phyloP scores from a whole-genome alignment of 225 moss, liverwort and hornwort species.

The Sphagnum tenellum region DNA sequence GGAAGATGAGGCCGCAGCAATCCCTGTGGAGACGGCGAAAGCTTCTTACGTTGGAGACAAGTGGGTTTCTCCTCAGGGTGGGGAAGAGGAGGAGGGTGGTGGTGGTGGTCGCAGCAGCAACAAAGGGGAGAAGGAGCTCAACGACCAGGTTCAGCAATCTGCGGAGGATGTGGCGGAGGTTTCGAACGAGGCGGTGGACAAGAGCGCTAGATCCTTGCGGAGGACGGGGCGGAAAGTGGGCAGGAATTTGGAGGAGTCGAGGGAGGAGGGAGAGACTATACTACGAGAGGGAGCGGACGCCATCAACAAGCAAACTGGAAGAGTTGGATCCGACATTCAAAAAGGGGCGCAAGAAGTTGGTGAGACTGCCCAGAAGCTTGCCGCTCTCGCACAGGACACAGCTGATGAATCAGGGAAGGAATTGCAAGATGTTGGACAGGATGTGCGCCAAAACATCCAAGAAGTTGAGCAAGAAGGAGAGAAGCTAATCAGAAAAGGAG shows the following conservation, averaged over 20 bases:
- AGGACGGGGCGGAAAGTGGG: constrained; percentile 13
- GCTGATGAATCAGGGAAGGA: constrained; percentile 35
- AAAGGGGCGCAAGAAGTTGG: constrained; percentile 49
- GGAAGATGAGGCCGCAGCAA: constrained; percentile 22
- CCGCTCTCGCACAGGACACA: constrained; percentile 37
- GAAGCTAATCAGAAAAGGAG: constrained; percentile 20
- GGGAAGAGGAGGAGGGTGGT: background rate
- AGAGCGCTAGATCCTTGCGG: constrained; percentile 19
- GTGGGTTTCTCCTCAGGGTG: background rate
- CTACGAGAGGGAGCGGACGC: constrained; percentile 10
- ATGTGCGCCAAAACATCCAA: constrained; percentile 22
- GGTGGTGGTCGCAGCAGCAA: background rate
- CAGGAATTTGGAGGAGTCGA: constrained; percentile 20
- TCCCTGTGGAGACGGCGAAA: constrained; percentile 12
- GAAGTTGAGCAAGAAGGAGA: constrained; percentile 35
- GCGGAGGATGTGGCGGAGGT: constrained; percentile 20
- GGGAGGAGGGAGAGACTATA: constrained; percentile 10
- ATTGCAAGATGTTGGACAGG: constrained; percentile 22
- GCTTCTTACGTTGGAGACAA: constrained; percentile 32
- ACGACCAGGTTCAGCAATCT: constrained; percentile 28
- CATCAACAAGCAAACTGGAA: constrained; percentile 18
- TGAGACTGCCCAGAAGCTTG: constrained; percentile 35
- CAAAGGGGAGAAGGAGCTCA: background rate
- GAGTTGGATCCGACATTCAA: constrained; percentile 26
- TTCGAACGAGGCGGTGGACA: constrained; percentile 18